Evolutionary conservation across 2,329 filamentous ascomycete species (phyloP).

Genomic region (Beauveria medogensis): DNA sequence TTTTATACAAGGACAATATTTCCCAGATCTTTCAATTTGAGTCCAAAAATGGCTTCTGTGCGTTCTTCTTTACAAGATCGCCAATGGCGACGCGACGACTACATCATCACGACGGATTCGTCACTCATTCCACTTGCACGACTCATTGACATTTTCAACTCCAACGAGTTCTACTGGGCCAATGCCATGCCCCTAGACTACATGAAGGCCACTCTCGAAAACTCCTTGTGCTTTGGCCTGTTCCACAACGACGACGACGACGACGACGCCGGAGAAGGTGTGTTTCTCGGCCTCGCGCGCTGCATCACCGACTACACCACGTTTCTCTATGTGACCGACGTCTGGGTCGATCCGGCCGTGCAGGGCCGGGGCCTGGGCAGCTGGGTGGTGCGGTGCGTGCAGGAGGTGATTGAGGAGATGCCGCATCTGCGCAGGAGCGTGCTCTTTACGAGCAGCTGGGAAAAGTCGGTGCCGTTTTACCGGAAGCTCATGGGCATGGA

Average conservation of each 20-base stretch:
- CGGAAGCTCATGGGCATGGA: slow-evolving; percentile 23
- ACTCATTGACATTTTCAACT: slow-evolving; percentile 40
- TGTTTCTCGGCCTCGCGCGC: slow-evolving; percentile 29
- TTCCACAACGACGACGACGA: slow-evolving; percentile 26
- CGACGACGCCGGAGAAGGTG: neutral
- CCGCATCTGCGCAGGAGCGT: slow-evolving; percentile 46
- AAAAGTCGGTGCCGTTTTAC: slow-evolving; percentile 27
- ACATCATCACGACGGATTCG: slow-evolving; percentile 47
- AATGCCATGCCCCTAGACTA: slow-evolving; percentile 34
- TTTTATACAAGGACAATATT: neutral
- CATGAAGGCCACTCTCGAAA: slow-evolving; percentile 38
- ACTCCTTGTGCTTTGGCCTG: slow-evolving; percentile 49
- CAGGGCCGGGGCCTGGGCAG: slow-evolving; percentile 50
- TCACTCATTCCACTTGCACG: slow-evolving; percentile 38
- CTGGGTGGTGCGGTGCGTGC: slow-evolving; percentile 52
- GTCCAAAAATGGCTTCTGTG: neutral
- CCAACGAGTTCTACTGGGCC: slow-evolving; percentile 48
- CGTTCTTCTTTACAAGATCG: neutral
- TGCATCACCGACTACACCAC: slow-evolving; percentile 57
- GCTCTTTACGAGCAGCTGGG: slow-evolving; percentile 35
- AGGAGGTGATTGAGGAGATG: slow-evolving; percentile 43
- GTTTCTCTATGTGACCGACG: slow-evolving; percentile 55
- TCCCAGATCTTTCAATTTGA: neutral
- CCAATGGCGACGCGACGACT: slow-evolving; percentile 25
- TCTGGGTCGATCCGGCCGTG: slow-evolving; percentile 48